These are phyloP conservation scores for Tulasnella sp. DNA, from an alignment of 768 basidiomycete species.

Conservation along the genomic window DNA sequence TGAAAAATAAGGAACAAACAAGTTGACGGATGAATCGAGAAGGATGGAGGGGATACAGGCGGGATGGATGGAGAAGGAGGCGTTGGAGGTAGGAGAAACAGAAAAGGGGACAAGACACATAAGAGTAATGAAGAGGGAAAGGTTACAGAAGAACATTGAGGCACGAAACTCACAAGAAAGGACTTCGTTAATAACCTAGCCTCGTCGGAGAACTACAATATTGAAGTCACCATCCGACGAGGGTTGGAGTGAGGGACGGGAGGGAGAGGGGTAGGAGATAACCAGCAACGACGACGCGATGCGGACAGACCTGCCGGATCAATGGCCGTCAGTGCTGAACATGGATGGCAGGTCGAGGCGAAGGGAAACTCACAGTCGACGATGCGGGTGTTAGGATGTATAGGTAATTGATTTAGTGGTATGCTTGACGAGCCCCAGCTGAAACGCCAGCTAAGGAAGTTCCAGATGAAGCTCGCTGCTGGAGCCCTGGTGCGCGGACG, in stretches of 20 bases:
- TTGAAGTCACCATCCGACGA: not conserved
- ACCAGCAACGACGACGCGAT: not conserved
- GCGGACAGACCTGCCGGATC: not conserved
- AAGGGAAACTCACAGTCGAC: not conserved
- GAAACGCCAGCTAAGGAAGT: constrained; percentile 3
- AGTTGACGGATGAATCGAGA: not conserved
- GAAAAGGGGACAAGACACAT: not conserved
- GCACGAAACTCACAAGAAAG: not conserved
- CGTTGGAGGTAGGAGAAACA: not conserved
- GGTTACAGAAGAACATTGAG: not conserved
- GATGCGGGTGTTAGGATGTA: not conserved
- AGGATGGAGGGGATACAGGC: not conserved
- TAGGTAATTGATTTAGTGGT: constrained; percentile 7
- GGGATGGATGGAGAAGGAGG: not conserved
- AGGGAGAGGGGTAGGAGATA: not conserved
- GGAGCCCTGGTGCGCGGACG: not conserved
- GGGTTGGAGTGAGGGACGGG: not conserved
- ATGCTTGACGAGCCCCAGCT: constrained; percentile 13
- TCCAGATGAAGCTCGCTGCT: constrained; percentile 8
- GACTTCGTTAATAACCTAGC: not conserved
- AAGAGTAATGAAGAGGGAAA: not conserved
- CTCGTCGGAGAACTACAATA: not conserved
- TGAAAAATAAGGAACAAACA: not conserved
- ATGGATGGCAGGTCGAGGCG: not conserved
- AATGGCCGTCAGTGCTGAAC: not conserved